Base-by-base conservation (phyloP, 805 yeast species). In the Zygoascus bituminiphila region DNA sequence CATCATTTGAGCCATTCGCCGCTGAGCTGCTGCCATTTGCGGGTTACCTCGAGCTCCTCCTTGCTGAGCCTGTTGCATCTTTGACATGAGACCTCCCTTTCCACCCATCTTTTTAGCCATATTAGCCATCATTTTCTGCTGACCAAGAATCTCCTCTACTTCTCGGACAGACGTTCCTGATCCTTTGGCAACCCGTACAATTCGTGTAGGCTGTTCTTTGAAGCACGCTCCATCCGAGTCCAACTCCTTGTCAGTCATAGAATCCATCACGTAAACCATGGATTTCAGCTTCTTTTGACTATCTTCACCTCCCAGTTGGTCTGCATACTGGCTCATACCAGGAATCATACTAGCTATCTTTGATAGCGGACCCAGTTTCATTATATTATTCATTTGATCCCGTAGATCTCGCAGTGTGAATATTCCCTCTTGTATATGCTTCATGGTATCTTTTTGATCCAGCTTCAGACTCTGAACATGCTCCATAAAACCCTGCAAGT, bases 321-420 rank as follows among this genome's bases (percentile, higher is more conserved):
- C 79, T 77, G 91, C 82, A 74, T 91, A 75, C 56, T 78, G 80
- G 33, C 89, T 79, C 69, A 88, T 78, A 60, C 96, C 93, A 0
- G 98, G 98, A 51, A 91, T 81, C 97, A 91, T 91, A 47, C 84
- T 79, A 2, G 97, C 96, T 54, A 91, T 87, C 63, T 93, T 89
- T 21, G 95, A 82, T 47, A 91, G 69, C 2, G 98, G 97, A 1
- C 98, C 98, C 95, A 93, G 87, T 66, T 93, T 93, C 78, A 91
- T 74, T 58, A 93, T 84, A 56, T 89, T 91, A 64, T 84, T 84
- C 94, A 91, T 84, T 67, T 93, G 98, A 47, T 91, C 84, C 60
- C 93, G 89, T 68, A 91, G 79, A 67, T 93, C 98, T 53, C 87
- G 74, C 48, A 91, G 72, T 1, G 98, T 88, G 67, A 91, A 91